These are phyloP conservation scores for Quercus cerris DNA, from an alignment of 306 rosid genomes.

Conservation along the genomic window DNA sequence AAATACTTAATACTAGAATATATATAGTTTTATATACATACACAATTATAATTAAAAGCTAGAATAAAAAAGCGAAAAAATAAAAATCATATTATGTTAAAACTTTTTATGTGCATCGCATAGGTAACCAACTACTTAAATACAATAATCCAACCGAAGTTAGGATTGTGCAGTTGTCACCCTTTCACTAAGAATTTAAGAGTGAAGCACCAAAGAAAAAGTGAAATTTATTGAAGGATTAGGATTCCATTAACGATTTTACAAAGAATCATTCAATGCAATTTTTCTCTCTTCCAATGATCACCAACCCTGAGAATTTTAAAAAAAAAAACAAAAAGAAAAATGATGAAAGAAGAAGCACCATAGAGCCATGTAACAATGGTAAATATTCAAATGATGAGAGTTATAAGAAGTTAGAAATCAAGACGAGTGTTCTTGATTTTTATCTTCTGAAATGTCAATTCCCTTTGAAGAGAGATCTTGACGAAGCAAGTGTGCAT, in stretches of 20 bases:
- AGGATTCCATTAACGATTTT: background rate
- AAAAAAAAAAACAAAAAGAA: background rate
- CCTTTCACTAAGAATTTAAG: background rate
- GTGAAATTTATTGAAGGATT: background rate
- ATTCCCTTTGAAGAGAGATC: constrained; percentile 60
- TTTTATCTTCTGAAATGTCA: constrained; percentile 37
- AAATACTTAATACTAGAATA: no score
- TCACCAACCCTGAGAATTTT: background rate
- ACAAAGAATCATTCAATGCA: background rate
- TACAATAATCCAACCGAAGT: no score
- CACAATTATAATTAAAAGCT: no score
- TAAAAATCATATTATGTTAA: no score
- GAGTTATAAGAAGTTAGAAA: background rate
- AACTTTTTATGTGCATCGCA: no score
- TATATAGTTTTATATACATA: no score
- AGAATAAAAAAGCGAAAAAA: no score
- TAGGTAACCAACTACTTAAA: no score
- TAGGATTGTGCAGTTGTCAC: no score
- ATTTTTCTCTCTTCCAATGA: background rate
- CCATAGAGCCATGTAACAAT: background rate
- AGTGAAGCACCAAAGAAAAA: background rate
- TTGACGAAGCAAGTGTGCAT: constrained; percentile 42
- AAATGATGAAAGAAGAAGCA: background rate
- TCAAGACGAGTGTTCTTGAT: background rate
- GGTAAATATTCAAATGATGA: background rate